phyloP scores from a whole-genome alignment of 768 basidiomycete species.

The Lactarius vividus region DNA sequence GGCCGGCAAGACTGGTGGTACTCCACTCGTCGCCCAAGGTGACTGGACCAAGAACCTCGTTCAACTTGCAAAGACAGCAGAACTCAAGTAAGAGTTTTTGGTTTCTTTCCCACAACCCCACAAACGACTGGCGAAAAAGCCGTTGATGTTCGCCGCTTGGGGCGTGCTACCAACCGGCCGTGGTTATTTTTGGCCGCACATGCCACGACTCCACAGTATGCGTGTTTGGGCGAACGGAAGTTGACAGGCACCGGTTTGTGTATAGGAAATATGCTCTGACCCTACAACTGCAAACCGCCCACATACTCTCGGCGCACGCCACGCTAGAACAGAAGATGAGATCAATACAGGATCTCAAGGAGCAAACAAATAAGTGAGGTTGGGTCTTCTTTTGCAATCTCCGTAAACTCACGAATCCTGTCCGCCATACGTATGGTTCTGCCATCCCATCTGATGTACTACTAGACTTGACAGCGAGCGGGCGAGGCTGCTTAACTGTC shows the following conservation, averaged over 20 bases:
- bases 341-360: slow-evolving; percentile 74
- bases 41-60: slow-evolving; percentile 88
- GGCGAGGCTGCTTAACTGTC: slow-evolving; percentile 58
- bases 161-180: background rate
- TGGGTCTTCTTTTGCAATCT: slow-evolving; percentile 8
- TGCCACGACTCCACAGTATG: background rate
- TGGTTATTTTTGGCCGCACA: background rate
- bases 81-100: slow-evolving; percentile 69
- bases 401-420: slow-evolving; percentile 3
- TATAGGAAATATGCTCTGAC: slow-evolving; percentile 79
- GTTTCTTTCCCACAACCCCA: background rate
- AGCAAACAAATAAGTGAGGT: slow-evolving; percentile 80
- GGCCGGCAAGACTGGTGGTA: slow-evolving; percentile 15
- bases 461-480: slow-evolving; percentile 75
- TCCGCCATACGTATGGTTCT: slow-evolving; percentile 6
- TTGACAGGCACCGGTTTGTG: background rate
- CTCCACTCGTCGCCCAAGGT: slow-evolving; percentile 61
- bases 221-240: slow-evolving; percentile 4
- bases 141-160: background rate
- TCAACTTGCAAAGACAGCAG: slow-evolving; percentile 82
- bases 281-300: slow-evolving; percentile 81
- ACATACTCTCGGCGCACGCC: slow-evolving; percentile 81
- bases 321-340: slow-evolving; percentile 74
- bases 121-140: background rate
- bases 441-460: slow-evolving; percentile 11